These are phyloP conservation scores for Collariella sp. DNA, from an alignment of 495 filamentous ascomycete genomes.

Conservation along the genomic window DNA sequence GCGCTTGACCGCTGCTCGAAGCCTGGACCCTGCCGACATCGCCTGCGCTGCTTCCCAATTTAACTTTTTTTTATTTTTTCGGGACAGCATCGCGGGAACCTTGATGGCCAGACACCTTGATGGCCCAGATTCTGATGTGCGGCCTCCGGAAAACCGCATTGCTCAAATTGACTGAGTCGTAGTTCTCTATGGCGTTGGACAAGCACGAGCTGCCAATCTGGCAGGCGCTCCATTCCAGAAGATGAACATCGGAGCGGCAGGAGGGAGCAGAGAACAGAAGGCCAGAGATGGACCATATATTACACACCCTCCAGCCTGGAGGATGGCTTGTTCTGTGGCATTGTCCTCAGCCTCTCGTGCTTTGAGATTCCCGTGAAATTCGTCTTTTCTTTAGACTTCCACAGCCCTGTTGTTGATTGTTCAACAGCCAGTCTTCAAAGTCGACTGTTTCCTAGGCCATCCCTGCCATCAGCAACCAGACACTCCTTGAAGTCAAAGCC, in stretches of 20 bases:
- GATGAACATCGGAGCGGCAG: background rate
- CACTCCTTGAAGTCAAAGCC: background rate
- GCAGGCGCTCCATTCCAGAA: background rate
- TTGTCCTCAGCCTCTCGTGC: no score
- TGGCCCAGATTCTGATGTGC: slow-evolving; percentile 3
- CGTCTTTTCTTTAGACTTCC: background rate
- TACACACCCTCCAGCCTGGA: no score
- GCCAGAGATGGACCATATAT: no score
- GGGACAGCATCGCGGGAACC: slow-evolving; percentile 1
- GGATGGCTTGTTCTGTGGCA: no score
- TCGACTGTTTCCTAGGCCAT: background rate
- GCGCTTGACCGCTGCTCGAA: background rate
- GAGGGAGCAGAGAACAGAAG: no score
- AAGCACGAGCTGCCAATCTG: no score
- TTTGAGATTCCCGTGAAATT: background rate
- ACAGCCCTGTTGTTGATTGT: no score
- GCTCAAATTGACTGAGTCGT: no score
- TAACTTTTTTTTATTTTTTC: background rate
- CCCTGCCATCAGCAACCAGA: background rate
- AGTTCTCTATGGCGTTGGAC: no score
- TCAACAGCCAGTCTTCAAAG: no score
- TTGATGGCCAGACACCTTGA: slow-evolving; percentile 17
- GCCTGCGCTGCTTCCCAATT: background rate
- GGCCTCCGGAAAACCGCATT: background rate
- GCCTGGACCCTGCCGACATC: background rate